Evolutionary conservation across 768 basidiomycete species (phyloP).

Genomic region (Gyrodon lividus): DNA sequence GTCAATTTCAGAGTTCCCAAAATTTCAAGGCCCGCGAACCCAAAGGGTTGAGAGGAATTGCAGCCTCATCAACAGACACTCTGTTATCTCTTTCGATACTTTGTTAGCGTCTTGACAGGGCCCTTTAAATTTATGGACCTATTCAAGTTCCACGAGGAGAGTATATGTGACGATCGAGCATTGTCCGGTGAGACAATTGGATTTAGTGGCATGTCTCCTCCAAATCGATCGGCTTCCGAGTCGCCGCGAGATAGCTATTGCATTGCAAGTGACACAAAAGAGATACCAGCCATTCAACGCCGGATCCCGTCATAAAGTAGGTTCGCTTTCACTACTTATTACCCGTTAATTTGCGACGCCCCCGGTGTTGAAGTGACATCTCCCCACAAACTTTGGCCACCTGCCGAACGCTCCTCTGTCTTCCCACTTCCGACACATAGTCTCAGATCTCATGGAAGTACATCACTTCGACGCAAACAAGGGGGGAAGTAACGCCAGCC

Average conservation of each 20-base stretch:
- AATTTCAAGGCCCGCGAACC: too few species aligned
- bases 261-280: constrained; percentile 1
- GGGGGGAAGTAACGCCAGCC: background rate
- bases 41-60: too few species aligned
- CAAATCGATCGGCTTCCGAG: too few species aligned
- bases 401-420: background rate
- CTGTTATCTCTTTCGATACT: too few species aligned
- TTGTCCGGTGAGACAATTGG: too few species aligned
- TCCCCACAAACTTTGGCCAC: background rate
- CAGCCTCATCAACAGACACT: too few species aligned
- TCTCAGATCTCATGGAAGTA: background rate
- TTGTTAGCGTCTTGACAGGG: too few species aligned
- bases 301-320: background rate
- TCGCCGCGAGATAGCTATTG: background rate
- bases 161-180: too few species aligned
- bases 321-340: background rate
- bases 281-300: background rate
- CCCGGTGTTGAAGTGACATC: background rate
- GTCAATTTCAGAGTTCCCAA: too few species aligned
- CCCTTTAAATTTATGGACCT: too few species aligned
- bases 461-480: constrained; percentile 1
- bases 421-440: background rate
- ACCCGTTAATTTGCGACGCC: background rate
- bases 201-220: too few species aligned
- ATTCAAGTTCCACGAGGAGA: too few species aligned